phyloP scores from a whole-genome alignment of 2,329 filamentous ascomycete genomes.

The Xenosphaeropsis pyriputrescens region DNA sequence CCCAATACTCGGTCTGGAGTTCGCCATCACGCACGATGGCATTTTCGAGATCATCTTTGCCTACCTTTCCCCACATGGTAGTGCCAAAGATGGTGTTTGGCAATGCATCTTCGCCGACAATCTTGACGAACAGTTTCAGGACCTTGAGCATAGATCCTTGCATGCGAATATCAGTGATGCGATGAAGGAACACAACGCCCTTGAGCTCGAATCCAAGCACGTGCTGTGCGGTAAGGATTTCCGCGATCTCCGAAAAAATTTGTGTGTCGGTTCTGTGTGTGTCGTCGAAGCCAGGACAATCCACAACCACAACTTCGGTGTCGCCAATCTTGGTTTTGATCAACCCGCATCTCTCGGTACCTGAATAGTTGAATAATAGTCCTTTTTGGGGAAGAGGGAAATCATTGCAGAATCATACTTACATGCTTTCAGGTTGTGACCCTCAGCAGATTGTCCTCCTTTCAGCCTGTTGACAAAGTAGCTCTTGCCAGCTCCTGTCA shows the following conservation, averaged over 20 bases:
- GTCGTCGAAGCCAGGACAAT: neutral
- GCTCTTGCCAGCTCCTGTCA: no score
- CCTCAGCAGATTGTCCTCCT: no score
- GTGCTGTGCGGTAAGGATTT: neutral
- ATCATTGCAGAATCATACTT: no score
- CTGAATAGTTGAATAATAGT: no score
- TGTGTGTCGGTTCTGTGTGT: neutral
- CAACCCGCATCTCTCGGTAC: constrained; percentile 2
- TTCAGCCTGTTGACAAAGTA: no score
- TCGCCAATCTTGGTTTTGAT: constrained; percentile 2
- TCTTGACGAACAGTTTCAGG: neutral
- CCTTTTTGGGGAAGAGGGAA: no score
- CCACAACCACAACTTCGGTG: constrained; percentile 1
- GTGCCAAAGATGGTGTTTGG: neutral
- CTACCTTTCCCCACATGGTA: neutral
- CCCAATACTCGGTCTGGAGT: neutral
- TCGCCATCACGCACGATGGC: neutral
- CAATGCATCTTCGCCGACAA: neutral
- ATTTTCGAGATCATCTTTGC: neutral
- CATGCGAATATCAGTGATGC: neutral
- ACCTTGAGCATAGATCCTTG: neutral
- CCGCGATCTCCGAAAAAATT: neutral
- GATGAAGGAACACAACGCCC: neutral
- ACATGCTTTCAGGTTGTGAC: no score
- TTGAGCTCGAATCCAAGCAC: neutral